phyloP scores from a whole-genome alignment of 805 yeast species.

The Yamadazyma paraphyllophila region DNA sequence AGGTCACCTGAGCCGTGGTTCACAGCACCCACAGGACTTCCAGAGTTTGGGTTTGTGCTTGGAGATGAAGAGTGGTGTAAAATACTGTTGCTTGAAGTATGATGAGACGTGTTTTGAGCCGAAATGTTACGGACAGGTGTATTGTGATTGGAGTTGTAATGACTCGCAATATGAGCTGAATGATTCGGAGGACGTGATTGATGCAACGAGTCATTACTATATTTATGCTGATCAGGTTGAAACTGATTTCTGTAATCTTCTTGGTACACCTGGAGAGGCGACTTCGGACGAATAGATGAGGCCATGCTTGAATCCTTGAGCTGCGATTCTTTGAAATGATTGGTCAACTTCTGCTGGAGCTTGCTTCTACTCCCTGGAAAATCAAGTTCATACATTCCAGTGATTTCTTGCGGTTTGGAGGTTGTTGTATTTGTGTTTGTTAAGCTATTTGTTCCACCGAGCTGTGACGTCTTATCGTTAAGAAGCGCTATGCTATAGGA shows the following conservation, averaged over 20 bases:
- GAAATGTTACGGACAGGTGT: background rate
- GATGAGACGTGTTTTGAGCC: too few relatives aligned
- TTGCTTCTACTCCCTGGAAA: conserved; percentile 21
- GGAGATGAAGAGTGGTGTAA: too few relatives aligned
- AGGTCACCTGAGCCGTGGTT: background rate
- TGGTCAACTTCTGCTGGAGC: conserved; percentile 31
- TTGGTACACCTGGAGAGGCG: background rate
- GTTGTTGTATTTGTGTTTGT: background rate
- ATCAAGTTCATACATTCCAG: conserved; percentile 33
- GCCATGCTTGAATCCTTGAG: too few relatives aligned
- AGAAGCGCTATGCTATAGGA: conserved; percentile 56
- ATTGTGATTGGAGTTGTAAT: conserved; percentile 1
- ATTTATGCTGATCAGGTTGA: background rate
- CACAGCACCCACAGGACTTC: too few relatives aligned
- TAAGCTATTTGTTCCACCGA: background rate
- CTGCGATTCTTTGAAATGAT: conserved; percentile 23
- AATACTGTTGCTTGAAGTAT: too few relatives aligned
- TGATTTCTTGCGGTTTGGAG: conserved; percentile 14
- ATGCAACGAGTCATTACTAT: background rate
- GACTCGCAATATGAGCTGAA: conserved; percentile 1
- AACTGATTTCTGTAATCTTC: background rate
- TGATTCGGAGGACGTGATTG: conserved; percentile 3
- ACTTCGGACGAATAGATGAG: too few relatives aligned
- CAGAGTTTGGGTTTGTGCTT: too few relatives aligned
- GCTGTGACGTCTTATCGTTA: conserved; percentile 25